phyloP scores from a whole-genome alignment of 1,284 basidiomycete genomes.

The Puccinia hordei region DNA sequence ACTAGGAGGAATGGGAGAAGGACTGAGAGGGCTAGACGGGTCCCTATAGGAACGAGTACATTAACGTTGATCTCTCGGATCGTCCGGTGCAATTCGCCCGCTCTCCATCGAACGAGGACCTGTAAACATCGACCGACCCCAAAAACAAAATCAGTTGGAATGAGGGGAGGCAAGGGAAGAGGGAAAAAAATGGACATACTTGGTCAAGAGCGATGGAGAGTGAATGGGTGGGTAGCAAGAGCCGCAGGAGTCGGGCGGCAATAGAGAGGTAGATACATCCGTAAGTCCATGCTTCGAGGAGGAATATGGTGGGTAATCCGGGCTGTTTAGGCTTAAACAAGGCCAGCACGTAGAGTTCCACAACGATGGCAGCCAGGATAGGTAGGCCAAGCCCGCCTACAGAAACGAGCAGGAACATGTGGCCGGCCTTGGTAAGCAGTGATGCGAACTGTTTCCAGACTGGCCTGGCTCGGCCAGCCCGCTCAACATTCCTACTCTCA shows the following conservation, averaged over 20 bases:
- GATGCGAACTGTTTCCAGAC: neutral
- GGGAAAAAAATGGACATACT: slow-evolving; percentile 1
- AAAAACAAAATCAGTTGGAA: neutral
- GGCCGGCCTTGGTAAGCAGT: neutral
- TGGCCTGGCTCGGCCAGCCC: too few relatives aligned
- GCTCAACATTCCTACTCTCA: too few relatives aligned
- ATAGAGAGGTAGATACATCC: slow-evolving; percentile 41
- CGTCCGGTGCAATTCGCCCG: neutral
- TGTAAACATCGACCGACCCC: neutral
- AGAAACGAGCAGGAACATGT: neutral
- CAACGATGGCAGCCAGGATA: slow-evolving; percentile 14
- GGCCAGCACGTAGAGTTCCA: slow-evolving; percentile 43
- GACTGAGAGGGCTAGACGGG: neutral
- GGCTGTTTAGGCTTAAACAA: slow-evolving; percentile 15
- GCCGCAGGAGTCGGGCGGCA: slow-evolving; percentile 9
- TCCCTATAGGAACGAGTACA: slow-evolving; percentile 11
- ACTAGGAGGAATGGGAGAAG: slow-evolving; percentile 7
- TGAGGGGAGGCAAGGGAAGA: neutral
- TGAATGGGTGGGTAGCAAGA: slow-evolving; percentile 16
- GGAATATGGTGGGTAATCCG: slow-evolving; percentile 12
- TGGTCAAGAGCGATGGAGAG: slow-evolving; percentile 40
- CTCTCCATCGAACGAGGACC: slow-evolving; percentile 32
- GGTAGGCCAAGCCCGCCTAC: slow-evolving; percentile 40
- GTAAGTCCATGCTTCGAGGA: slow-evolving; percentile 42
- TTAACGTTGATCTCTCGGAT: slow-evolving; percentile 24